These are phyloP conservation scores for Scutellaria baicalensis DNA, from an alignment of 257 asterid genomes.

Conservation along the genomic window DNA sequence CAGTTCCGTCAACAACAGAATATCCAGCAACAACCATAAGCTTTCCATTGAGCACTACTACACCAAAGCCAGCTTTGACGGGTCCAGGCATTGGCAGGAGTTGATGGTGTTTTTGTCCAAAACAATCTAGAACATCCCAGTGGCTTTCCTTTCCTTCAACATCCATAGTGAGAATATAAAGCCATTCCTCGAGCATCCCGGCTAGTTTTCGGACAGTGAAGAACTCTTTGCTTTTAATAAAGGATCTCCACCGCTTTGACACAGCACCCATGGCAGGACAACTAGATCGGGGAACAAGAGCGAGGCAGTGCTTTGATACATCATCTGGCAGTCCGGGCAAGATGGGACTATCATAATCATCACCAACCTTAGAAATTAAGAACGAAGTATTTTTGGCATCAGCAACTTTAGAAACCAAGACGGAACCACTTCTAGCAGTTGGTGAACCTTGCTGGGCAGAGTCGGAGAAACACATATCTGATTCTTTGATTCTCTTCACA, in stretches of 20 bases:
- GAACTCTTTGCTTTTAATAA: slow-evolving; percentile 64
- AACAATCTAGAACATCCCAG: slow-evolving; percentile 77
- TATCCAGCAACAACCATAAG: slow-evolving; percentile 76
- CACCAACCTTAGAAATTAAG: slow-evolving; percentile 20
- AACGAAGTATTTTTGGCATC: slow-evolving; percentile 23
- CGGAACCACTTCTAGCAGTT: slow-evolving; percentile 16
- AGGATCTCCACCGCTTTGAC: slow-evolving; percentile 68
- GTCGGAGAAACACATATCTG: slow-evolving; percentile 34
- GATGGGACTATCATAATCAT: slow-evolving; percentile 27
- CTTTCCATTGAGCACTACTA: slow-evolving; percentile 62
- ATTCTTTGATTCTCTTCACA: slow-evolving; percentile 24
- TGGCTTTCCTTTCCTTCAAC: slow-evolving; percentile 52
- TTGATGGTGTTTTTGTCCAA: slow-evolving; percentile 38
- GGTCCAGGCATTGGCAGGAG: slow-evolving; percentile 76
- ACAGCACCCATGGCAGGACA: slow-evolving; percentile 72
- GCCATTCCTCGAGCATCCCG: slow-evolving; percentile 84
- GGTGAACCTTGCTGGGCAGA: slow-evolving; percentile 13
- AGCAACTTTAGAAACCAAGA: slow-evolving; percentile 13
- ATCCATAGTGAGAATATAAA: slow-evolving; percentile 55
- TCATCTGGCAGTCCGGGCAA: slow-evolving; percentile 88
- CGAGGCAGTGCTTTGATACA: slow-evolving; percentile 73
- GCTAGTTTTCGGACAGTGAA: slow-evolving; percentile 57
- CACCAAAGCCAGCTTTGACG: slow-evolving; percentile 43
- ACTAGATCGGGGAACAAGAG: slow-evolving; percentile 66
- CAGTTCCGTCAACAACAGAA: slow-evolving; percentile 31